Conservation (phyloP, 164 flowering plant genomes). For the Cinnamomum micranthum region DNA sequence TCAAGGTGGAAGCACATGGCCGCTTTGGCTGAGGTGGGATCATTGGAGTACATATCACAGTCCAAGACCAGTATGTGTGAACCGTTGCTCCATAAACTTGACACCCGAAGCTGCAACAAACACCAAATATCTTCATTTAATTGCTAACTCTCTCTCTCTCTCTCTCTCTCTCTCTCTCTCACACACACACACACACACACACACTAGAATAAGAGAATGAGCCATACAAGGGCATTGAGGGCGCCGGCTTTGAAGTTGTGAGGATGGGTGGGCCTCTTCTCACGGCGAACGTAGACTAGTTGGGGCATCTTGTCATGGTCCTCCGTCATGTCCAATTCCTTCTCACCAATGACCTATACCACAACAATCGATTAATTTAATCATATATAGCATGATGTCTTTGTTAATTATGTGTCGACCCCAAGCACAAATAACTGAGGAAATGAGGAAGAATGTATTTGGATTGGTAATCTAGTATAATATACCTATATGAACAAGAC, state of each 20-base stretch:
- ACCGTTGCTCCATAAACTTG: conserved; percentile 30
- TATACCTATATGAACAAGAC: too few species aligned
- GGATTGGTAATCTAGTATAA: too few species aligned
- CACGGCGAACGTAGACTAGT: conserved; percentile 19
- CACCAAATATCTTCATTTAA: neutral
- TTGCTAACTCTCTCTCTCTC: too few species aligned
- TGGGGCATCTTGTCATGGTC: conserved; percentile 4
- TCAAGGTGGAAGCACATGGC: too few species aligned
- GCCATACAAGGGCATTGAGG: conserved; percentile 12
- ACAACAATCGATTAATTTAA: too few species aligned
- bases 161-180: too few species aligned
- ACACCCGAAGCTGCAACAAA: conserved; percentile 26
- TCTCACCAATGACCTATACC: too few species aligned
- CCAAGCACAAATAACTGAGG: too few species aligned
- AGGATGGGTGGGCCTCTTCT: conserved; percentile 8
- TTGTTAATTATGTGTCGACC: too few species aligned
- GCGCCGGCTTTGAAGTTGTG: conserved; percentile 23
- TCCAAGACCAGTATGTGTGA: conserved; percentile 26
- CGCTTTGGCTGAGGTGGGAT: too few species aligned
- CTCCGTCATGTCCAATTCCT: neutral
- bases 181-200: neutral
- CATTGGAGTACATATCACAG: conserved; percentile 28
- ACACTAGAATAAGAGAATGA: neutral
- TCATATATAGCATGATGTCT: too few species aligned
- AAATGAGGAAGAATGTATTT: too few species aligned